Percentiles rank a stretch among this genome's conserved stretches.
Conservation (phyloP, 805 yeast species). For the Sungouiozyma intestinalis region DNA sequence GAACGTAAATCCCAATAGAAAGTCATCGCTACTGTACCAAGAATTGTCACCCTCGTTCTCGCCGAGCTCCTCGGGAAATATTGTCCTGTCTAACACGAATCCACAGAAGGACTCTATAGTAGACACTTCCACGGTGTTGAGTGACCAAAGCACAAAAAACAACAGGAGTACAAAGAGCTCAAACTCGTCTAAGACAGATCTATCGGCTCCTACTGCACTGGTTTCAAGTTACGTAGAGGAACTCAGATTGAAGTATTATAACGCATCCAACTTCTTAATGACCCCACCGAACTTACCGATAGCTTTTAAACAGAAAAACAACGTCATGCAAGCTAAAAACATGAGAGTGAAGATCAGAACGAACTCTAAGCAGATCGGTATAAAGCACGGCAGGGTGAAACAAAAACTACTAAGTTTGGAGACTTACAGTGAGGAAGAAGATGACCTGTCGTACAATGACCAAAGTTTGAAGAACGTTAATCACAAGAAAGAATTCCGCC, state of each 20-base stretch:
- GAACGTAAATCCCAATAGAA: not conserved
- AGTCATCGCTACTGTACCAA: not conserved
- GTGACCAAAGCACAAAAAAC: not conserved
- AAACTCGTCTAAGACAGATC: conserved; percentile 6
- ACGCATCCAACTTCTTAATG: conserved; percentile 26
- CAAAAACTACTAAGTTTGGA: conserved; percentile 26
- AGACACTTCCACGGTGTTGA: not conserved
- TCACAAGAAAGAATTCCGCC: conserved; percentile 27
- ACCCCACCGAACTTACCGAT: conserved; percentile 29
- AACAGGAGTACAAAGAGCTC: conserved; percentile 3
- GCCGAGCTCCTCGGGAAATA: not conserved
- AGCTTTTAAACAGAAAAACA: conserved; percentile 24
- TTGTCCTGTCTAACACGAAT: not conserved
- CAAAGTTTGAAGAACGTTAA: conserved; percentile 13
- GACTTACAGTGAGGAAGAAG: conserved; percentile 15
- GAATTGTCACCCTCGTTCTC: not conserved
- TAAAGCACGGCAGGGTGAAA: conserved; percentile 29
- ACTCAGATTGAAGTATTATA: conserved; percentile 22
- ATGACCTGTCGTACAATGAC: conserved; percentile 8
- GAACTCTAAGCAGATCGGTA: conserved; percentile 28
- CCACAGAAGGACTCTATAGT: not conserved
- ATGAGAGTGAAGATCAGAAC: conserved; percentile 28
- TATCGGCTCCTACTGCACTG: conserved; percentile 15
- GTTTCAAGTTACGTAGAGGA: conserved; percentile 29
- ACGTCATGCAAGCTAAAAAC: conserved; percentile 25